Evolutionary conservation across 441 rosid species (phyloP).

Genomic region (Gossypium davidsonii): DNA sequence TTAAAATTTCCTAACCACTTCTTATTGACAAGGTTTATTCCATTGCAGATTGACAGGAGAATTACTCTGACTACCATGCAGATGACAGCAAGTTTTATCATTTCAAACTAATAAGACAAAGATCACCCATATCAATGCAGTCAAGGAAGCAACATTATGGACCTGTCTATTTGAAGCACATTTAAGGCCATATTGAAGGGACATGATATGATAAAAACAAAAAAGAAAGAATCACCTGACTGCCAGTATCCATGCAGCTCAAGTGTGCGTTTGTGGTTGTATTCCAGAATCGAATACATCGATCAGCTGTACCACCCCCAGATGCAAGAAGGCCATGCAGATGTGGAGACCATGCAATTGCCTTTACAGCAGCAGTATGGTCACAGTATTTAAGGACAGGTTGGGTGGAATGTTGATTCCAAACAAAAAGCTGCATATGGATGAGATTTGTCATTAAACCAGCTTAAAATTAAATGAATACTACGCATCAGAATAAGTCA

Average conservation of each 20-base stretch:
- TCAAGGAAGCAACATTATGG: neutral
- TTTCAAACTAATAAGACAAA: neutral
- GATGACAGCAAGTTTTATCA: neutral
- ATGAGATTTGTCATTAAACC: constrained; percentile 12
- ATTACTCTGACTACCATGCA: neutral
- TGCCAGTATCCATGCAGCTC: constrained; percentile 85
- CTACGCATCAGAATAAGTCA: neutral
- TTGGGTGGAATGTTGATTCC: constrained; percentile 92
- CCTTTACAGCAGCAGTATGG: constrained; percentile 96
- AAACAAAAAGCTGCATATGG: constrained; percentile 72
- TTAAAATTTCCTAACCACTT: neutral
- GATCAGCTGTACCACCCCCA: constrained; percentile 96
- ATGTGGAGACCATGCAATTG: constrained; percentile 99
- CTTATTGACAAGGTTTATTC: neutral
- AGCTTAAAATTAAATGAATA: neutral
- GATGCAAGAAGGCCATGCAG: constrained; percentile 96
- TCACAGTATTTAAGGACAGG: constrained; percentile 80
- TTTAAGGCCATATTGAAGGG: neutral
- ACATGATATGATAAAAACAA: neutral
- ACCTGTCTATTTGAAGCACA: neutral
- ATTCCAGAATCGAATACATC: constrained; percentile 94
- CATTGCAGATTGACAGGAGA: neutral
- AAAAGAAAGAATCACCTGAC: constrained; percentile 53
- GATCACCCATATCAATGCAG: neutral
- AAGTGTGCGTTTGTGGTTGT: constrained; percentile 85